phyloP scores from a whole-genome alignment of 495 filamentous ascomycete genomes.

The Podospora conica region DNA sequence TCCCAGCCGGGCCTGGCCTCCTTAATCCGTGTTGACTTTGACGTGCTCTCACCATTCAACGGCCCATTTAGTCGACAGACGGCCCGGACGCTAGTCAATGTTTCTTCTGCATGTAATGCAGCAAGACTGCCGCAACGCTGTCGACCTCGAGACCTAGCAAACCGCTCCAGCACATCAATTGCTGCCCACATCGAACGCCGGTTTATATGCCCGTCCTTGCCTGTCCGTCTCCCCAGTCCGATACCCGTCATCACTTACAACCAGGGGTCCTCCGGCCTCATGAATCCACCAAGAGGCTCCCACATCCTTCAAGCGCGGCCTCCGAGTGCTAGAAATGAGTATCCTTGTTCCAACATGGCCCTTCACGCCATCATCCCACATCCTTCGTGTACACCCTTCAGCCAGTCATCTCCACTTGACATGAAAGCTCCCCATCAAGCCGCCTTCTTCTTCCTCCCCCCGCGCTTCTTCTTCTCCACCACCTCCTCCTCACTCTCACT shows the following conservation, averaged over 20 bases:
- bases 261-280: neutral
- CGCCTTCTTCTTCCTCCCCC: constrained; percentile 41
- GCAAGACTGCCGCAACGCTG: neutral
- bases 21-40: neutral
- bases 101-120: neutral
- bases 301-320: neutral
- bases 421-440: neutral
- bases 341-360: neutral
- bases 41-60: neutral
- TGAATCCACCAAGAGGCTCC: neutral
- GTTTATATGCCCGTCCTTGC: constrained; percentile 7
- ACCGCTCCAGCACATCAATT: neutral
- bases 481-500: constrained; percentile 42
- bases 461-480: constrained; percentile 38
- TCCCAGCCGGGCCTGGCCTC: neutral
- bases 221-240: neutral
- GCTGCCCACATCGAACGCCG: constrained; percentile 9
- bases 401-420: neutral
- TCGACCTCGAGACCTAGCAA: neutral
- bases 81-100: neutral
- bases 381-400: neutral
- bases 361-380: neutral
- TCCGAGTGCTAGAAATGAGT: neutral
- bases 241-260: constrained; percentile 4
- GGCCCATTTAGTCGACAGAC: neutral